A percentile compares a stretch with the other conserved stretches of the same genome.
These are phyloP conservation scores for Myriosclerotinia curreyana DNA, from an alignment of 2,329 filamentous ascomycete genomes.

Conservation along the genomic window DNA sequence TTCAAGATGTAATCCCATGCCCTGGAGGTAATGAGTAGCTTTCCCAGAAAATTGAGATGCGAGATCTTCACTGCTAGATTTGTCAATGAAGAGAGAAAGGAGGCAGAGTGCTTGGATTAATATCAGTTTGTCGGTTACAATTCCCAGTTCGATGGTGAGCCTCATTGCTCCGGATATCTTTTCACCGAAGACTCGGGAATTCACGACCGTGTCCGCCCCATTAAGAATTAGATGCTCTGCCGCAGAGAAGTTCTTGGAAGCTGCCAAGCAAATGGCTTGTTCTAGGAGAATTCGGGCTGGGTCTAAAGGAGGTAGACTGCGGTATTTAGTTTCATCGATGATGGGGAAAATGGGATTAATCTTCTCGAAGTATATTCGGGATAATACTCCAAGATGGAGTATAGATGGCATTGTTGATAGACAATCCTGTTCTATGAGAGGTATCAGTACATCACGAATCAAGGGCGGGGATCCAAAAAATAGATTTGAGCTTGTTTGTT, in stretches of 20 bases:
- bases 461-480: conserved; percentile 29
- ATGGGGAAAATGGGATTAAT: conserved; percentile 38
- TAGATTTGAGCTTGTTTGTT: conserved; percentile 24
- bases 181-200: conserved; percentile 31
- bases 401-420: conserved; percentile 49
- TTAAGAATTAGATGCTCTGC: conserved; percentile 42
- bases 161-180: conserved; percentile 32
- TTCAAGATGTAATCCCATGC: conserved; percentile 53
- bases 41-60: conserved; percentile 53
- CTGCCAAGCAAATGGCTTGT: conserved; percentile 55
- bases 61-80: conserved; percentile 52
- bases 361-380: conserved; percentile 41
- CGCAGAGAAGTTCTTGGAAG: conserved; percentile 50
- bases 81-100: conserved; percentile 58
- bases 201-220: conserved; percentile 22
- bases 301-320: conserved; percentile 39
- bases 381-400: conserved; percentile 47
- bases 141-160: conserved; percentile 47
- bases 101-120: conserved; percentile 54
- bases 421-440: conserved; percentile 34
- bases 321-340: conserved; percentile 31
- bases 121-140: conserved; percentile 54
- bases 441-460: conserved; percentile 28
- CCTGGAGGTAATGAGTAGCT: conserved; percentile 57
- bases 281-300: conserved; percentile 45